Base-by-base conservation (phyloP, 1,284 basidiomycete species). In the Leccinum subrobustum region DNA sequence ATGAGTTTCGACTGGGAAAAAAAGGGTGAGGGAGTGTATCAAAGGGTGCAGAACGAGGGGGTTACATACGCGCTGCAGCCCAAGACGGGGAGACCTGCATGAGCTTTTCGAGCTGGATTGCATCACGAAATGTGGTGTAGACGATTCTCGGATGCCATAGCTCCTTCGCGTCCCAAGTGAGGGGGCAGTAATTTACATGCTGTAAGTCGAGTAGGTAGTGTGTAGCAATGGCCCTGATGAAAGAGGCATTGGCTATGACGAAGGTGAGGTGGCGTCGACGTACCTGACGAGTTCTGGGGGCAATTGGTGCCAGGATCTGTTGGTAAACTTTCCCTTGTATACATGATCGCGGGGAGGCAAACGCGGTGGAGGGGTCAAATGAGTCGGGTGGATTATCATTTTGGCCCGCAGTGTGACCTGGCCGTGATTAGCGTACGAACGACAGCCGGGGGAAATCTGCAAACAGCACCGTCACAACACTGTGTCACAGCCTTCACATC, bases 271-370 rank as follows among this genome's bases (percentile, higher is more conserved):
- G 69, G 65, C 63, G 67, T 61, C 51, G 52, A 77, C 83, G 72
- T 70, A 86, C 88, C 85, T 82, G 71, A 91, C 77, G 68, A 91
- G 79, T 72, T 91, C 88, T 54, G 82, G 79, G 4, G 88, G 88
- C 12, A 91, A 76, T 67, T 89, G 81, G 18, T 81, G 79, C 88
- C 88, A 91, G 42, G 85, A 88, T 73, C 86, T 79, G 66, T 83
- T 77, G 14, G 83, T 80, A 14, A 78, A 76, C 74, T 90, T 90
- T 59, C 88, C 88, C 72, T 90, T 90, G 77, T 83, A 84, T 7
- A 75, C 63, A 58, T 74, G 73, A 74, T 74, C 72, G 63, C 72
- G 68, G 33, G 66, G 72, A 55, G 14, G 59, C 31, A 57, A 63
- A 63, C 60, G 72, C 62, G n/a, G 70, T 67, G 37, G 63, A 56